phyloP scores from a whole-genome alignment of 2,329 filamentous ascomycete species.

The Amauroascus niger region DNA sequence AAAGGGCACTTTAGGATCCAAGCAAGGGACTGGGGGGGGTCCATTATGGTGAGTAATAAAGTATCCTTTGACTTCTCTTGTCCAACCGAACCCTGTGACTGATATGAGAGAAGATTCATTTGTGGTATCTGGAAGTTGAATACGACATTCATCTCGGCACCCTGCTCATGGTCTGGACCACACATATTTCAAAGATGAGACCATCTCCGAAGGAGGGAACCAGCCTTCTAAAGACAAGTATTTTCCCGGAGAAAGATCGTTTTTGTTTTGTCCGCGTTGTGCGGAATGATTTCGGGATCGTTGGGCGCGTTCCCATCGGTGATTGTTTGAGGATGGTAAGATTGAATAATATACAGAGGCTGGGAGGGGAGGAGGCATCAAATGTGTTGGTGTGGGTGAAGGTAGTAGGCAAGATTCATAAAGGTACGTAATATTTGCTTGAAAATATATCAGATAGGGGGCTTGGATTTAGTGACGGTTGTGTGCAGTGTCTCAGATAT shows the following conservation, averaged over 20 bases:
- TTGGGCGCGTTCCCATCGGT: constrained; percentile 36
- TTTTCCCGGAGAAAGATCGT: constrained; percentile 46
- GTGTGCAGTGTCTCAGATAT: constrained; percentile 37
- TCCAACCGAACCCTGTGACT: not conserved
- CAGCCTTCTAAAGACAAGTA: constrained; percentile 36
- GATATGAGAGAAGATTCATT: constrained; percentile 19
- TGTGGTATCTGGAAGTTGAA: constrained; percentile 22
- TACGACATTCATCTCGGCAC: constrained; percentile 23
- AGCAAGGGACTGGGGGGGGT: constrained; percentile 22
- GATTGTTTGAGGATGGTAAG: constrained; percentile 38
- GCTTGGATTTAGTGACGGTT: not conserved
- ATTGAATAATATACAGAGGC: constrained; percentile 38
- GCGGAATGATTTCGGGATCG: constrained; percentile 34
- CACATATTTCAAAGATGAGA: constrained; percentile 35
- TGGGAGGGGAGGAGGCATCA: constrained; percentile 34
- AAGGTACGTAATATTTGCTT: constrained; percentile 26
- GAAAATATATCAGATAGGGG: not conserved
- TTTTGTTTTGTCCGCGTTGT: constrained; percentile 28
- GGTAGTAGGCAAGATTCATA: constrained; percentile 40
- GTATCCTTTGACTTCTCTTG: not conserved
- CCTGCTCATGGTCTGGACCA: constrained; percentile 44
- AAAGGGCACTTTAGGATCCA: constrained; percentile 23
- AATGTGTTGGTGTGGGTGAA: constrained; percentile 44
- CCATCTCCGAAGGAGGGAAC: not conserved
- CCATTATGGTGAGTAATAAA: constrained; percentile 17